Evolutionary conservation across 371 early-diverging fungal genomes (phyloP), one percentile per base, ranked within the genome.

Genomic region (Mucor lusitanicus): DNA sequence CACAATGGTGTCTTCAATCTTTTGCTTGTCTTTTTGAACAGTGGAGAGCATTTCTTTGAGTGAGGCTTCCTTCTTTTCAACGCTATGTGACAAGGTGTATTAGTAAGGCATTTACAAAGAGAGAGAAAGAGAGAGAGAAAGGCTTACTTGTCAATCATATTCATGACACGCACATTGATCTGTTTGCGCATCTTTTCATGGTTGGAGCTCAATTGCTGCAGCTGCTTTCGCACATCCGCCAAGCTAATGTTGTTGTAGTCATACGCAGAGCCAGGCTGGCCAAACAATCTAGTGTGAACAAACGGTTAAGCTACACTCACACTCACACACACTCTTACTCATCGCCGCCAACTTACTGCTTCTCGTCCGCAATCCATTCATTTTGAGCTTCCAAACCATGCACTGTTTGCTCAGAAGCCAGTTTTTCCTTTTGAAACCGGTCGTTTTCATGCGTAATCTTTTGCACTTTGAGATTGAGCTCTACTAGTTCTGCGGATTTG

Each of bases 151-250:
- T 97, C 98, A 72, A 97, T 92, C 82, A 91, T 94, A 54, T 92
- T 93, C 95, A 97, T 93, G n/a, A 95, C 98, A 19, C 94, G 91
- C 3, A 90, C 90, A 75, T 98, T 97, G 63, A 98, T 91, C 64
- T 91, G 94, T 64, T 94, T 92, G 59, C 92, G 88, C 83, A 97
- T 81, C 6, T 83, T 80, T 11, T 94, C 90, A 70, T 92, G 88
- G 65, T 91, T 87, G 27, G 89, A 87, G 39, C 86, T 84, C 37
- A 97, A 73, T 65, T 91, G 91, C 64, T 86, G 85, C 37, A 94
- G 73, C 33, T 88, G 88, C 63, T 90, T 90, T 69, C 84, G 83
- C 21, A 86, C 78, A 68, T 96, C 94, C 3, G 69, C 74, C 0
- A 94, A 80, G 72, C 94, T 89, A 42, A 88, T 80, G 30, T 85